phyloP scores from a whole-genome alignment of 1,284 basidiomycete species.

The Cryptococcus floricola region DNA sequence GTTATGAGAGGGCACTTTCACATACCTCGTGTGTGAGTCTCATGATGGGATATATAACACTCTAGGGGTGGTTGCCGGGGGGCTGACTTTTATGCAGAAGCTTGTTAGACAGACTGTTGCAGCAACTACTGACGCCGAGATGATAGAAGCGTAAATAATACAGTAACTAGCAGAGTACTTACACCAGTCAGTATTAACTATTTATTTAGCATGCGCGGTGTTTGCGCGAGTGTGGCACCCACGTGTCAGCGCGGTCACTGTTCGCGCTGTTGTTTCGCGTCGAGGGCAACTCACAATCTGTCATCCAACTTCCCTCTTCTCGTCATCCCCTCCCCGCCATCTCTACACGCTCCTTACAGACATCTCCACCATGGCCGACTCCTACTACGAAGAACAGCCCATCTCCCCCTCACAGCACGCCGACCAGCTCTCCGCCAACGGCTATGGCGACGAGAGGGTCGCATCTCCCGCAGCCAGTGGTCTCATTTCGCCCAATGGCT shows the following conservation, averaged over 20 bases:
- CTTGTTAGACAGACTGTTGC: neutral
- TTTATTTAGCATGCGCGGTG: no score
- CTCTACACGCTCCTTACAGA: neutral
- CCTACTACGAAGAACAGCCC: constrained; percentile 33
- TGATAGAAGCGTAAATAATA: no score
- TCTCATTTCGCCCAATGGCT: constrained; percentile 10
- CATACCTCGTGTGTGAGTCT: constrained; percentile 51
- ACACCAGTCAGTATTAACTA: no score
- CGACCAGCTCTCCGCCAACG: neutral
- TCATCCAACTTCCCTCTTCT: no score
- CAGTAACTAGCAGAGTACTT: no score
- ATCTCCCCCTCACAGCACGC: constrained; percentile 13
- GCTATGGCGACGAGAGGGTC: neutral
- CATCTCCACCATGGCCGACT: constrained; percentile 30
- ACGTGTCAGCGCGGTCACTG: no score
- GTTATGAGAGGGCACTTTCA: constrained; percentile 1
- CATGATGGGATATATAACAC: constrained; percentile 24
- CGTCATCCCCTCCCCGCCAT: neutral
- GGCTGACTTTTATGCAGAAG: neutral
- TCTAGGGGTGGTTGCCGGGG: no score
- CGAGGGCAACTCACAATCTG: no score
- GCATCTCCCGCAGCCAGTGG: neutral
- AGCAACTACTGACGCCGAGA: neutral
- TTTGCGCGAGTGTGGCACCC: no score
- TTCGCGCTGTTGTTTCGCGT: no score